Conservation (phyloP, 805 yeast genomes). For the Saccharomyces jurei region DNA sequence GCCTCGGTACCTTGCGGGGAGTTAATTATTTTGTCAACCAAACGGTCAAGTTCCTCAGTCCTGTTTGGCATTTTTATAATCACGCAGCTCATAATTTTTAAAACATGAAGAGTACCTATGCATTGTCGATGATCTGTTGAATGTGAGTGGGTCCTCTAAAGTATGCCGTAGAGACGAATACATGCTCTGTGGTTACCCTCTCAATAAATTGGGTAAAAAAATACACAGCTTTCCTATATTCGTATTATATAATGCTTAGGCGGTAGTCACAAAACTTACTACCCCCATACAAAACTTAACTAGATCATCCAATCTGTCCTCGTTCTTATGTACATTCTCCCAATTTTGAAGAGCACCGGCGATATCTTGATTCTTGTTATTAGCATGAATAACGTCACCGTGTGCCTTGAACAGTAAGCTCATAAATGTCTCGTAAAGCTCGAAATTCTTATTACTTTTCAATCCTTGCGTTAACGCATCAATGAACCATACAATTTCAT, state of each 20-base stretch:
- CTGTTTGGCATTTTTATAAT: background rate
- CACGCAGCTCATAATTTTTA: background rate
- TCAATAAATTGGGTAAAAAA: background rate
- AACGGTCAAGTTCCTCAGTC: slow-evolving; percentile 3
- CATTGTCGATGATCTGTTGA: background rate
- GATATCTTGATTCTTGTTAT: slow-evolving; percentile 34
- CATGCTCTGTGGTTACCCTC: background rate
- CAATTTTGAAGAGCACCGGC: slow-evolving; percentile 42
- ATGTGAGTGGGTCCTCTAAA: background rate
- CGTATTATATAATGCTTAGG: slow-evolving; percentile 5
- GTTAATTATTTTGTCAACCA: slow-evolving; percentile 2
- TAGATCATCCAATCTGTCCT: slow-evolving; percentile 52
- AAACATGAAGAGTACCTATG: background rate
- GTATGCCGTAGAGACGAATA: slow-evolving; percentile 4
- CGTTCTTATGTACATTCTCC: slow-evolving; percentile 37
- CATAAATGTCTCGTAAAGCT: slow-evolving; percentile 74
- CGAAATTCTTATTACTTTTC: slow-evolving; percentile 51
- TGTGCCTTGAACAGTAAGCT: slow-evolving; percentile 67
- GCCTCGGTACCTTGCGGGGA: slow-evolving; percentile 6
- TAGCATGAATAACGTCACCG: slow-evolving; percentile 61
- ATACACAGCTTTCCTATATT: background rate
- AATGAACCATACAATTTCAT: slow-evolving; percentile 59
- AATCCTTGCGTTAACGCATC: slow-evolving; percentile 60
- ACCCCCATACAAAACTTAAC: slow-evolving; percentile 80
- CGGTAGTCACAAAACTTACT: slow-evolving; percentile 43